Evolutionary conservation across 2,329 filamentous ascomycete species (phyloP), one percentile per base, ranked within the genome.

Genomic region (Metarhizium guizhouense): DNA sequence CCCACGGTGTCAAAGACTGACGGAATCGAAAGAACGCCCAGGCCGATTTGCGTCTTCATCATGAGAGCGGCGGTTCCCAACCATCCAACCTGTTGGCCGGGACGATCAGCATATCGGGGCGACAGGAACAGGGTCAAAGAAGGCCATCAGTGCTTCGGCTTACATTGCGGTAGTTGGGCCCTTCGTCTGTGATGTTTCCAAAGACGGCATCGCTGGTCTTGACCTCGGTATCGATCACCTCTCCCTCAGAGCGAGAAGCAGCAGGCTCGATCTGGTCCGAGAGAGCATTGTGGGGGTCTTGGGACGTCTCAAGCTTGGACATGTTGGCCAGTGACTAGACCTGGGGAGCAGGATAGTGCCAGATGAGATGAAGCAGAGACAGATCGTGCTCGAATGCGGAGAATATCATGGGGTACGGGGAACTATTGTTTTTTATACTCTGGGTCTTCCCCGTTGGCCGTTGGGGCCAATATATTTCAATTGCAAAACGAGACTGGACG

Each of bases 21-120:
- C 0, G 76, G 76, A 29, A 79, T 77, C 0, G 76, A 76, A 20
- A 79, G 67, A n/a, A 79, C 75, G 43, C 73, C 64, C 4, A 76
- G 67, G 16, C 74, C 74, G 38, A 76, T 72, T 56, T 76, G 72
- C 0, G 71, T 73, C 64, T 76, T 76, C 66, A 75, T 72, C 73
- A 76, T 76, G 18, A 76, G 66, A 7, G 68, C 70, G 0, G 67
- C 62, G 10, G 74, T 75, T 18, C 72, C 74, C 2, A 73, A 55
- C 74, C 74, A 77, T 54, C 73, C 72, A 51, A 74, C 69, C 71
- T 34, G 32, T 11, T 25, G 25, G 25, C 7, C 32, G 6, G 32
- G 32, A 34, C 32, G 32, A 34, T 34, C 10, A 34, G 32, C 32
- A 34, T 11, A 34, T 11, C 32, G 32, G 7, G 32, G 32, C 32